phyloP scores from a whole-genome alignment of 2,329 filamentous ascomycete genomes.

The Fusarium udum region DNA sequence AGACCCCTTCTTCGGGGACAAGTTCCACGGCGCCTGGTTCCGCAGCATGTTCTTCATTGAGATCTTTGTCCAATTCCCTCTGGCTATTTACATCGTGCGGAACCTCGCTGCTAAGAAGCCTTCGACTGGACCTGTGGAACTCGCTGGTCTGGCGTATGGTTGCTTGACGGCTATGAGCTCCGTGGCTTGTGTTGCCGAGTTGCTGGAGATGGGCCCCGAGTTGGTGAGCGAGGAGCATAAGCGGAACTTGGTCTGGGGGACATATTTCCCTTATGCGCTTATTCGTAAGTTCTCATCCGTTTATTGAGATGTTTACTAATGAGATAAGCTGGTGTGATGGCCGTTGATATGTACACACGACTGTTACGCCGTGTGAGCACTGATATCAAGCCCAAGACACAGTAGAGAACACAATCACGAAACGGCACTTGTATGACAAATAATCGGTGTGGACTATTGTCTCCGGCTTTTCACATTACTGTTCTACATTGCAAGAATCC shows the following conservation, averaged over 20 bases:
- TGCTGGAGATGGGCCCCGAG: slow-evolving; percentile 58
- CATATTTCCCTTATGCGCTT: slow-evolving; percentile 62
- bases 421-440: slow-evolving; percentile 11
- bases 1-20: slow-evolving; percentile 61
- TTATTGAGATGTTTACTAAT: background rate
- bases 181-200: slow-evolving; percentile 60
- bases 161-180: slow-evolving; percentile 63
- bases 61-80: slow-evolving; percentile 60
- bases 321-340: slow-evolving; percentile 58
- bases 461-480: slow-evolving; percentile 24
- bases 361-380: slow-evolving; percentile 55
- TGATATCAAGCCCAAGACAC: slow-evolving; percentile 52
- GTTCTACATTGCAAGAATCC: slow-evolving; percentile 22
- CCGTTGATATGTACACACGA: slow-evolving; percentile 64
- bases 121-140: slow-evolving; percentile 55
- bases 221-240: slow-evolving; percentile 57
- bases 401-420: slow-evolving; percentile 6
- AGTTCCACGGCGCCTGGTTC: slow-evolving; percentile 59
- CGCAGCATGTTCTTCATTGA: slow-evolving; percentile 61
- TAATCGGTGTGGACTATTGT: slow-evolving; percentile 3
- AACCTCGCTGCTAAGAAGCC: slow-evolving; percentile 49
- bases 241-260: slow-evolving; percentile 56
- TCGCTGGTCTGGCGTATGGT: slow-evolving; percentile 62
- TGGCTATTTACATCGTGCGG: slow-evolving; percentile 58
- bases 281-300: slow-evolving; percentile 57